Evolutionary conservation across 2,329 filamentous ascomycete genomes (phyloP).

Genomic region (Aureobasidium namibiae): DNA sequence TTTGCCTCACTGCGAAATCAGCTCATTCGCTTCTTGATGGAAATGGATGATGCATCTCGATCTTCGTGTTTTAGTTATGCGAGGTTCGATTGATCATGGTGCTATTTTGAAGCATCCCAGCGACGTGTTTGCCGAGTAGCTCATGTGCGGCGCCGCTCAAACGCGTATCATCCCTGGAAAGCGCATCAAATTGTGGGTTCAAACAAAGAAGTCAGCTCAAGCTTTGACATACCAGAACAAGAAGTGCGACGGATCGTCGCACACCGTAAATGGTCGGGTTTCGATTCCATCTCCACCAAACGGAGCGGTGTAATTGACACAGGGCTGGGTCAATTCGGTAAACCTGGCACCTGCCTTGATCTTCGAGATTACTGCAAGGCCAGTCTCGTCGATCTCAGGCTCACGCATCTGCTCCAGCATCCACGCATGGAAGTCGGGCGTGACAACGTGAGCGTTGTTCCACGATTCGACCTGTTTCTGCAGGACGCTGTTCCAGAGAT

Average conservation of each 20-base stretch:
- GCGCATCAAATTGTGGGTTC: not conserved
- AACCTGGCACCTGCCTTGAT: not conserved
- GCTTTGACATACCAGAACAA: slow-evolving; percentile 14
- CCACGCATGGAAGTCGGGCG: slow-evolving; percentile 12
- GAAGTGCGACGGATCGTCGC: slow-evolving; percentile 8
- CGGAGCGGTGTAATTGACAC: slow-evolving; percentile 11
- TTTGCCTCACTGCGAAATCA: not conserved
- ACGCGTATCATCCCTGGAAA: slow-evolving; percentile 13
- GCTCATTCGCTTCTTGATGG: not conserved
- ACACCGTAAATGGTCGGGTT: slow-evolving; percentile 3
- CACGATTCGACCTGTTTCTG: not conserved
- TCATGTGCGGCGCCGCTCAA: slow-evolving; percentile 15
- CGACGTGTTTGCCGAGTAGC: slow-evolving; percentile 9
- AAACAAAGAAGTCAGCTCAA: slow-evolving; percentile 7
- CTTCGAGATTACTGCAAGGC: not conserved
- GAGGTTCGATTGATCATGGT: not conserved
- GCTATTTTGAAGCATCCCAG: not conserved
- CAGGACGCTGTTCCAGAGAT: slow-evolving; percentile 9
- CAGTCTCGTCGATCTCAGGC: slow-evolving; percentile 6
- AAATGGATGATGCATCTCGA: not conserved
- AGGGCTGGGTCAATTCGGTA: slow-evolving; percentile 4
- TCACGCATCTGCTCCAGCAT: slow-evolving; percentile 12
- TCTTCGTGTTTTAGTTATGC: not conserved
- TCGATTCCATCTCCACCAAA: not conserved
- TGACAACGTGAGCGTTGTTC: slow-evolving; percentile 1